A percentile compares a stretch with the other conserved stretches of the same genome.
Evolutionary conservation across 129 eudicot species (phyloP).

Genomic region (Tagetes erecta): DNA sequence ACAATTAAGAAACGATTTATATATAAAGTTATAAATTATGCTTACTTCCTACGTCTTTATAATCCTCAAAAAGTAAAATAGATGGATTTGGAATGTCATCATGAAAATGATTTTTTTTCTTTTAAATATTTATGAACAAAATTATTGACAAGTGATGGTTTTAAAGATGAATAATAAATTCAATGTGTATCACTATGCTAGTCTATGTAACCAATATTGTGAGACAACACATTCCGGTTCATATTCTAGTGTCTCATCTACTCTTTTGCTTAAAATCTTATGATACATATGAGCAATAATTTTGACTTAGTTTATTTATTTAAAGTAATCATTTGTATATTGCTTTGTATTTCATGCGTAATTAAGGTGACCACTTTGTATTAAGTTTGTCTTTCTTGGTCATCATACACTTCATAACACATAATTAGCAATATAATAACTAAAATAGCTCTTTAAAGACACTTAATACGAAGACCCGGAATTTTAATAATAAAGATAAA

Average conservation of each 20-base stretch:
- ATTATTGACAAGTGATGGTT: not conserved
- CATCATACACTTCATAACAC: constrained; percentile 20
- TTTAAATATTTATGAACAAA: not conserved
- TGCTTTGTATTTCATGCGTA: constrained; percentile 27
- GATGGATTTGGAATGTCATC: too few species aligned
- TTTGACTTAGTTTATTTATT: constrained; percentile 13
- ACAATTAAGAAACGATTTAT: too few species aligned
- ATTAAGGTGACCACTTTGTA: constrained; percentile 10
- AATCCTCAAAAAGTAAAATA: too few species aligned
- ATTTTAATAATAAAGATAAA: too few species aligned
- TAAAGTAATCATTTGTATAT: constrained; percentile 23
- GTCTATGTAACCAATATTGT: not conserved
- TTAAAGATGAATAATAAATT: not conserved
- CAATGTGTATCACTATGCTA: not conserved
- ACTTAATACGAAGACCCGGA: too few species aligned
- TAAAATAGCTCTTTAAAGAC: not conserved
- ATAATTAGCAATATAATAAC: not conserved
- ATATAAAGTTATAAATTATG: too few species aligned
- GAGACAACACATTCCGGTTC: constrained; percentile 14
- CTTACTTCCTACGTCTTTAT: too few species aligned
- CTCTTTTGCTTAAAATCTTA: constrained; percentile 19
- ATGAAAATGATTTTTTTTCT: not conserved
- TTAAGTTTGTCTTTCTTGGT: constrained; percentile 21
- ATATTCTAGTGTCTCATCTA: constrained; percentile 10
- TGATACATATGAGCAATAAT: not conserved